These are phyloP conservation scores for Acanthamoeba rhysodes DNA, from an alignment of 208 protist species.

Conservation along the genomic window DNA sequence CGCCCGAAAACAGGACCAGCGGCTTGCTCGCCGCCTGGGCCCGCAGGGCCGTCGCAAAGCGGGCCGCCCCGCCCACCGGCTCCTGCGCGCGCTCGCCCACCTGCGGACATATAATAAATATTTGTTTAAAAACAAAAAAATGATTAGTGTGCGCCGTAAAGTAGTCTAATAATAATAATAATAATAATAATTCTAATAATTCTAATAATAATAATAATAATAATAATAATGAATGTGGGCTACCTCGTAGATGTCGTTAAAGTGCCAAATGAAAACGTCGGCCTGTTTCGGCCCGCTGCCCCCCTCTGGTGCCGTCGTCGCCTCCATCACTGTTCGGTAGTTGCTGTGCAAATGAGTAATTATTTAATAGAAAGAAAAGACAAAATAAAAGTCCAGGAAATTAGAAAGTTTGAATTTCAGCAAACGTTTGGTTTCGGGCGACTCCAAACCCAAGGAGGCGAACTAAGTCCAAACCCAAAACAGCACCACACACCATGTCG, in stretches of 20 bases:
- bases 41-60: conserved; percentile 66
- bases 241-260: conserved; percentile 77
- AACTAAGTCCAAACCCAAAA: no score
- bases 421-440: no score
- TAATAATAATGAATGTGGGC: neutral
- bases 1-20: conserved; percentile 69
- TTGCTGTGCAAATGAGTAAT: no score
- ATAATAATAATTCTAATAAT: no score
- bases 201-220: neutral
- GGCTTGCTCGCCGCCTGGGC: neutral
- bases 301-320: neutral
- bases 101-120: neutral
- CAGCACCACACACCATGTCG: neutral
- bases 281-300: neutral
- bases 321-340: no score
- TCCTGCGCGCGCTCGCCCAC: conserved; percentile 49
- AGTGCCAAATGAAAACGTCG: conserved; percentile 58
- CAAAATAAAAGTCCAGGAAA: no score
- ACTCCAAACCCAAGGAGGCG: no score
- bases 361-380: no score
- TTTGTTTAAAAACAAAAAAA: no score
- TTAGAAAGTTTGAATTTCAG: no score
- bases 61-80: conserved; percentile 69
- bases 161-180: no score
- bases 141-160: no score